Base-by-base conservation (phyloP, 495 filamentous ascomycete species). In the Chlorociboria aeruginascens region DNA sequence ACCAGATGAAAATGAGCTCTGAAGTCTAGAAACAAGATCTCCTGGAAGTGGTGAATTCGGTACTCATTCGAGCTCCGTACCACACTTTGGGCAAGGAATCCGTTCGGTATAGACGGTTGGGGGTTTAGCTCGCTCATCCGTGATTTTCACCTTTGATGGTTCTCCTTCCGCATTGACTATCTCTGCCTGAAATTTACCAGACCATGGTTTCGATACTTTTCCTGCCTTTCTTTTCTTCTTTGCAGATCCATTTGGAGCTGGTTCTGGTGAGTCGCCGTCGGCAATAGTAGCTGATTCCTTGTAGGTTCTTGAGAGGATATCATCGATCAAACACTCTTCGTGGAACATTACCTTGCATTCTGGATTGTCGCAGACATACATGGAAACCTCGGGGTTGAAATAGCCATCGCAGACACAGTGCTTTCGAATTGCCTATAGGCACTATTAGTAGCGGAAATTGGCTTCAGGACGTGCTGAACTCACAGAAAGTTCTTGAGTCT, bases 311-410 rank as follows among this genome's bases (percentile, higher is more conserved):
- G 56, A 47, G 37, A 82, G 64, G 12, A 68, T 69, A 3, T 70
- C 65, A 16, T 76, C 68, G 32, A 75, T 60, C 28, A 85, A 61
- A 56, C 81, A 84, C 20, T 75, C 63, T 28, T 73, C 70, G 46
- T 85, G 81, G 17, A 83, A 67, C 81, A 81, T 83, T 45, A 69
- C 72, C 48, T 71, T 70, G 60, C 81, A 85, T 3, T 57, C 46
- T 6, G 69, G 52, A 38, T 69, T 69, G 17, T 68, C 69, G 63
- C 81, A 85, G 31, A 72, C 70, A 32, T 79, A 64, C 42, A 83
- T 62, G 8, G 68, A 49, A 12, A 74, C 70, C 41, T 83, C 79
- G 2, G 81, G 81, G 50, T 84, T 81, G 53, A 74, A 76, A 34
- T 78, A 77, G 2, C 64, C 67, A 29, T 71, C 66, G 63, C 79